phyloP scores from a whole-genome alignment of 129 eudicot genomes.

The Lonicera japonica region DNA sequence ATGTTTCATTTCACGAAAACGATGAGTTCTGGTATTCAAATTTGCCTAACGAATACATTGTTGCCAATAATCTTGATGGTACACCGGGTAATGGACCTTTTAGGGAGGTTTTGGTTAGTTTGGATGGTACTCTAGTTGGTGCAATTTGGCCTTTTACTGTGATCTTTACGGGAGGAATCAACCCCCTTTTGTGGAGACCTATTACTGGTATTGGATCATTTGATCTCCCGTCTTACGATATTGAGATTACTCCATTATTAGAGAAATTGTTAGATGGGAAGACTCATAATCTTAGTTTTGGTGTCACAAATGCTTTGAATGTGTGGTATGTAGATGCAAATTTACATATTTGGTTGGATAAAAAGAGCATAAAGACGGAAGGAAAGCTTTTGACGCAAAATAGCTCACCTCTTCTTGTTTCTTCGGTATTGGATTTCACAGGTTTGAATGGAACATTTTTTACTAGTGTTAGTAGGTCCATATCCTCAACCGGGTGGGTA shows the following conservation, averaged over 20 bases:
- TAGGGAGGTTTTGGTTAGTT: conserved; percentile 66
- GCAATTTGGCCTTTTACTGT: conserved; percentile 83
- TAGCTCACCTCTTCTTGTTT: conserved; percentile 26
- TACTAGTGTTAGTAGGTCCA: conserved; percentile 39
- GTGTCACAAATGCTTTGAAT: conserved; percentile 68
- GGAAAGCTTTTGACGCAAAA: conserved; percentile 44
- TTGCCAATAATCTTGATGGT: conserved; percentile 44
- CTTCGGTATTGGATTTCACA: conserved; percentile 36
- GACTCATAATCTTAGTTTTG: conserved; percentile 41
- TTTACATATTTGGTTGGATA: conserved; percentile 77
- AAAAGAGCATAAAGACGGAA: conserved; percentile 31
- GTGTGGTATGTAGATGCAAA: conserved; percentile 83
- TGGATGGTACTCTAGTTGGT: conserved; percentile 52
- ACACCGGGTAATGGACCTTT: conserved; percentile 73
- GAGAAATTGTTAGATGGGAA: conserved; percentile 48
- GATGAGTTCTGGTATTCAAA: conserved; percentile 80
- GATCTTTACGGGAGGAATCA: conserved; percentile 68
- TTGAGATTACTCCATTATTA: conserved; percentile 68
- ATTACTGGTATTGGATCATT: conserved; percentile 68
- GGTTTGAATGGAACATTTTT: conserved; percentile 57
- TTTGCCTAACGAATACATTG: conserved; percentile 49
- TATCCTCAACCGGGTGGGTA: conserved; percentile 55
- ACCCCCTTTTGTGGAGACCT: conserved; percentile 81
- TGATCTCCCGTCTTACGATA: conserved; percentile 73
- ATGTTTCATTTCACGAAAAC: conserved; percentile 77